Conservation (phyloP, 371 early-diverging fungal species). For the Mortierella sp. region DNA sequence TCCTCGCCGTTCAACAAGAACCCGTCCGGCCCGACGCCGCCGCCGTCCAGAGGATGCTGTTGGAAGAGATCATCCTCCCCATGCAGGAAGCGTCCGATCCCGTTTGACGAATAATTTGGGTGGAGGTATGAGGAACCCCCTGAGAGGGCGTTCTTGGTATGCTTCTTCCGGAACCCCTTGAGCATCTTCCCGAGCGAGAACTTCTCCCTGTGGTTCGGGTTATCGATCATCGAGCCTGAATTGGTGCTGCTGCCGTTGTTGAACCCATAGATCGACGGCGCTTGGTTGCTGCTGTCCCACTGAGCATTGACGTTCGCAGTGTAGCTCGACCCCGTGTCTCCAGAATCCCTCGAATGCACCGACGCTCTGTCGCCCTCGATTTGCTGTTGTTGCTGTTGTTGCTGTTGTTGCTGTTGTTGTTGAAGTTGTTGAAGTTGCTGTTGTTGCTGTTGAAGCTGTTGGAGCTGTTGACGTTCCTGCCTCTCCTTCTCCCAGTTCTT, state of each 20-base stretch:
- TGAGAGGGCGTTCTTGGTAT: constrained; percentile 36
- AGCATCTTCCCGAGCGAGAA: constrained; percentile 51
- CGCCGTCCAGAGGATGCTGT: not conserved
- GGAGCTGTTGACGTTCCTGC: not conserved
- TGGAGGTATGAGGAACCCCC: constrained; percentile 14
- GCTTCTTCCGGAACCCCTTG: constrained; percentile 46
- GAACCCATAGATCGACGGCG: constrained; percentile 25
- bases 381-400: not conserved
- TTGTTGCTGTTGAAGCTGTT: not conserved
- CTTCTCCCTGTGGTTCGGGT: constrained; percentile 13
- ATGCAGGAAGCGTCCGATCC: constrained; percentile 9
- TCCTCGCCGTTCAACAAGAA: not conserved
- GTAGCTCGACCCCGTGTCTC: constrained; percentile 38
- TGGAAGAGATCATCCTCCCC: constrained; percentile 12
- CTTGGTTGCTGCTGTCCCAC: constrained; percentile 10
- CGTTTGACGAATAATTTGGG: constrained; percentile 15
- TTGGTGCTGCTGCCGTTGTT: constrained; percentile 25
- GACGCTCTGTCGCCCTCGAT: constrained; percentile 29
- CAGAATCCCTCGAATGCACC: constrained; percentile 47
- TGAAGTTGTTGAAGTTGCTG: too few relatives aligned
- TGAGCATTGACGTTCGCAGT: constrained; percentile 13
- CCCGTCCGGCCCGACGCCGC: not conserved
- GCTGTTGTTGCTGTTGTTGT: too few relatives aligned
- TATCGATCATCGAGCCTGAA: constrained; percentile 21
- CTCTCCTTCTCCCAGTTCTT: constrained; percentile 19